Base-by-base conservation (phyloP, 306 rosid species). In the Acacia acuminata region DNA sequence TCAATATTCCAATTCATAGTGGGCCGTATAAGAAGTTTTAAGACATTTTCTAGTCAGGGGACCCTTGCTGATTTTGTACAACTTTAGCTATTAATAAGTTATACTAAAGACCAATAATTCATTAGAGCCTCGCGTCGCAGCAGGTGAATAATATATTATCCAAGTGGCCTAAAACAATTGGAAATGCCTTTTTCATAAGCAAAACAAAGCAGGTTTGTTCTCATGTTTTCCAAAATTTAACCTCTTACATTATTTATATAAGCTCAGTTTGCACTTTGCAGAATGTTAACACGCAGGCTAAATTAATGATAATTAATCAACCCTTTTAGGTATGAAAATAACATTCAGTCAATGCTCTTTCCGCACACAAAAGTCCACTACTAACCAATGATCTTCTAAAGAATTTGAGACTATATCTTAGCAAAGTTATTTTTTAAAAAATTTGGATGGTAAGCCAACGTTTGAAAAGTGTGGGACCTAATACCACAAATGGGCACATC, bases 161-260 rank as follows among this genome's bases (percentile, higher is more conserved):
- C 60, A 71, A 19, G 53, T 81, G 84, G 70, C 53, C 56, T 8
- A 32, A 67, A 51, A 66, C 40, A 76, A 81, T 53, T 45, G 42
- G 76, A 38, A 30, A 71, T 1, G 68, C 42, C 22, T 53, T 22
- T 71, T 83, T 32, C 10, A 65, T 60, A 4, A 48, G 50, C 32
- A 22, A 71, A 48, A 64, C 42, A 43, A n/a, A n/a, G 50, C 20
- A 64, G 34, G 34, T 24, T 61, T n/a, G 7, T n/a, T 73, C 16
- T 38, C 56, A 19, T 77, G 16, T 45, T 22, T 70, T 56, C 32
- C 45, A 50, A 38, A 20, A 12, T 34, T 10, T 51, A 32, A 72
- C 16, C 13, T 44, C 34, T 72, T 51, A 25, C 38, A 81, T 65
- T 68, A 24, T 17, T 24, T 63, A 60, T 60, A 55, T 43, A 38